Conservation (phyloP, 176 grass and related monocot genomes). For the Puccinellia tenuiflora region DNA sequence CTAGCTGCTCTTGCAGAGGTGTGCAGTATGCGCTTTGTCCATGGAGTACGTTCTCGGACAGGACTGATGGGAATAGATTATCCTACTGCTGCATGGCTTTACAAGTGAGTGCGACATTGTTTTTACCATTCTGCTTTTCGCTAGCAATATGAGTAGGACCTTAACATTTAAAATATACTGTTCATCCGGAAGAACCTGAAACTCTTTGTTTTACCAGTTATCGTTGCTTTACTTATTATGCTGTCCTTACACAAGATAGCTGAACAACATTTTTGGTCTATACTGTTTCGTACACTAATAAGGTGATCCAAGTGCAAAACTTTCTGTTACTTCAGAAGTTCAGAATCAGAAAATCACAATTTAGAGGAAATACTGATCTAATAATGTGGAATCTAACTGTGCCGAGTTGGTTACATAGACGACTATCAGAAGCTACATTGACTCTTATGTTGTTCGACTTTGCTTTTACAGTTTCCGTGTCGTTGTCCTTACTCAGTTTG, state of each 20-base stretch:
- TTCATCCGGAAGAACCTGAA: background rate
- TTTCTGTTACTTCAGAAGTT: background rate
- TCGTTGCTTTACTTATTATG: background rate
- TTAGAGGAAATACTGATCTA: background rate
- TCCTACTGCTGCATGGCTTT: slow-evolving; percentile 85
- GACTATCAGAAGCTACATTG: background rate
- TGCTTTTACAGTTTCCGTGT: background rate
- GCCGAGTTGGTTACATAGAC: background rate
- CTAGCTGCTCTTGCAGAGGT: slow-evolving; percentile 82
- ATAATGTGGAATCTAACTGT: slow-evolving; percentile 4
- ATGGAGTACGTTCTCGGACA: slow-evolving; percentile 64
- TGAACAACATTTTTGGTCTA: background rate
- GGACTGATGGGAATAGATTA: slow-evolving; percentile 96
- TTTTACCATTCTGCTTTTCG: background rate
- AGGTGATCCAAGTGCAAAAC: background rate
- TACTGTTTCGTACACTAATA: background rate
- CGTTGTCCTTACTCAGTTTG: background rate
- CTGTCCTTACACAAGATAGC: background rate
- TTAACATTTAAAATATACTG: background rate
- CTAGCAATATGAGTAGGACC: background rate
- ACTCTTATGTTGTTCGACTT: background rate
- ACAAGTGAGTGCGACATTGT: slow-evolving; percentile 31
- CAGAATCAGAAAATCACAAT: background rate
- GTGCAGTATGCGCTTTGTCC: slow-evolving; percentile 91
- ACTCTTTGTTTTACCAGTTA: slow-evolving; percentile 2